Percentiles rank a stretch among this genome's conserved stretches.
Evolutionary conservation across 2,329 filamentous ascomycete species (phyloP).

Genomic region (Claviceps capensis): DNA sequence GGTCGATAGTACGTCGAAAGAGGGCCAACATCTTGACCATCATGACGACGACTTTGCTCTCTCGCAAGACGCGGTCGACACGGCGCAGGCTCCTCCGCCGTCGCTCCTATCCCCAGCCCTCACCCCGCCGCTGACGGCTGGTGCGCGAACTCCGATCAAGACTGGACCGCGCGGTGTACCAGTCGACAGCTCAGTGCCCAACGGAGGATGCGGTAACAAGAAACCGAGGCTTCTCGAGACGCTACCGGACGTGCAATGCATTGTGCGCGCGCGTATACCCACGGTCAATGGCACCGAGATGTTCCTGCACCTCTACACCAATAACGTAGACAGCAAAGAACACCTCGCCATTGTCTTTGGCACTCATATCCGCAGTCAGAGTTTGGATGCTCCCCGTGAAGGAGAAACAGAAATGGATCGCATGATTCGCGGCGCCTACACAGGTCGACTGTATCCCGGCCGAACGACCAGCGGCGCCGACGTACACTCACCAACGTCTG

Average conservation of each 20-base stretch:
- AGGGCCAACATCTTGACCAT: conserved; percentile 9
- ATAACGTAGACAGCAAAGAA: conserved; percentile 87
- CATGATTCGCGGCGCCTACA: conserved; percentile 90
- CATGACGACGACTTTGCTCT: conserved; percentile 24
- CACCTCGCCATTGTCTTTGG: conserved; percentile 97
- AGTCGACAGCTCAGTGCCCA: conserved; percentile 44
- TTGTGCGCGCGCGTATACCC: conserved; percentile 87
- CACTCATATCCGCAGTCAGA: conserved; percentile 61
- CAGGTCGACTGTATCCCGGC: conserved; percentile 74
- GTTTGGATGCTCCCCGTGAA: conserved; percentile 54
- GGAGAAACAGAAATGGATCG: conserved; percentile 80
- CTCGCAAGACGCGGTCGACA: conserved; percentile 13
- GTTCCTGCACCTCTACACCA: conserved; percentile 91
- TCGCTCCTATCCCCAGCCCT: conserved; percentile 81
- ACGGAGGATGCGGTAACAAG: conserved; percentile 47
- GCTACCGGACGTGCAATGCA: conserved; percentile 78
- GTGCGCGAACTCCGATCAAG: conserved; percentile 36
- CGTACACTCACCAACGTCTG: conserved; percentile 6
- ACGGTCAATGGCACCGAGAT: conserved; percentile 87
- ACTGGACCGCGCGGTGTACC: conserved; percentile 37
- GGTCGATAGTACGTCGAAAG: conserved; percentile 10
- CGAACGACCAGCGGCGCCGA: conserved; percentile 54
- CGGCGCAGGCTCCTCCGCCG: conserved; percentile 28
- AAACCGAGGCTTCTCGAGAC: conserved; percentile 59
- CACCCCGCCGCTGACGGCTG: conserved; percentile 55